Evolutionary conservation across 2,329 filamentous ascomycete genomes (phyloP).

Genomic region (Aspergillus sp.): DNA sequence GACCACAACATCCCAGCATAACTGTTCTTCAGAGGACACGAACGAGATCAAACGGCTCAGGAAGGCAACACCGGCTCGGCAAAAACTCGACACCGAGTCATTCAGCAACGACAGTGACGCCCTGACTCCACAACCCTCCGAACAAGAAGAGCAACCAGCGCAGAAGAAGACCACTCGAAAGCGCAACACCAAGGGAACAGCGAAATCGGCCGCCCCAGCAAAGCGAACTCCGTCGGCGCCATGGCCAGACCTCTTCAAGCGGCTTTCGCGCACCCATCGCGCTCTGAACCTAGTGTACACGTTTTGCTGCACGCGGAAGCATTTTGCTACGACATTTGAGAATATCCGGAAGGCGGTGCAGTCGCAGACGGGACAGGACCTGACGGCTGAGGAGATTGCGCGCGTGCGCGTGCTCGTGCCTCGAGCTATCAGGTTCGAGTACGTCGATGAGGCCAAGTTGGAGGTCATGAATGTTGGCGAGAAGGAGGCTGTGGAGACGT

Average conservation of each 20-base stretch:
- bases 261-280: constrained; percentile 71
- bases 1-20: neutral
- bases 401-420: constrained; percentile 76
- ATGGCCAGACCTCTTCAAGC: constrained; percentile 75
- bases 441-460: constrained; percentile 79
- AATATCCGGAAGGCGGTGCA: constrained; percentile 84
- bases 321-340: constrained; percentile 86
- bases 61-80: neutral
- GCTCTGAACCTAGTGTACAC: constrained; percentile 92
- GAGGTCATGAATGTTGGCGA: constrained; percentile 69
- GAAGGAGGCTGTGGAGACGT: constrained; percentile 56
- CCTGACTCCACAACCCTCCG: neutral
- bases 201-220: constrained; percentile 7
- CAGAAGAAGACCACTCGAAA: constrained; percentile 10
- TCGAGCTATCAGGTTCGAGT: constrained; percentile 74
- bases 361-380: constrained; percentile 64
- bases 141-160: neutral
- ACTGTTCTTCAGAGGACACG: neutral
- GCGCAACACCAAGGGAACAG: constrained; percentile 1
- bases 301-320: constrained; percentile 89
- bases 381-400: constrained; percentile 76
- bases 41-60: neutral
- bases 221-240: constrained; percentile 42
- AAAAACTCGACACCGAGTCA: neutral
- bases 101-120: neutral